Conservation (phyloP, 805 yeast species). For the Saccharomycopsis sp. region DNA sequence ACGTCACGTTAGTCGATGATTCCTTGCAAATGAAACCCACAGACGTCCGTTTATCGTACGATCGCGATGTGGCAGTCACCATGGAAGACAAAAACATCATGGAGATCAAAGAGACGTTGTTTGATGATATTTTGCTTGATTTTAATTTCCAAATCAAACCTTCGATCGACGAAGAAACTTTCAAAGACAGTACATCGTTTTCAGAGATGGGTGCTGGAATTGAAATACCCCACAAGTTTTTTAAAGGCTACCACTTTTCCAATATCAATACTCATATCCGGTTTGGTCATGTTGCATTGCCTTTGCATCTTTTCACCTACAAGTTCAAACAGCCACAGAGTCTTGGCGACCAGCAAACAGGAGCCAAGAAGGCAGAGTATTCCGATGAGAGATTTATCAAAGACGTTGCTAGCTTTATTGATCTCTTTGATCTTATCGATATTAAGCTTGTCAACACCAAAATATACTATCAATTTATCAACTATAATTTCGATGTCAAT, state of each 20-base stretch:
- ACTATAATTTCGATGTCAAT: background rate
- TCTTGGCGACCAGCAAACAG: background rate
- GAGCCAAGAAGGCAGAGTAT: background rate
- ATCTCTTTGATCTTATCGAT: conserved; percentile 5
- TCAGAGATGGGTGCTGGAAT: background rate
- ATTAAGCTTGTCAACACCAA: conserved; percentile 7
- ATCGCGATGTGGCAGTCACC: no score
- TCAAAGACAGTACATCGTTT: background rate
- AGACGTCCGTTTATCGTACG: no score
- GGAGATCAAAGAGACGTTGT: conserved; percentile 1
- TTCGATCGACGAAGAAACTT: background rate
- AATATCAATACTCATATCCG: background rate
- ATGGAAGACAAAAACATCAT: background rate
- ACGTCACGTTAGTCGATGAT: background rate
- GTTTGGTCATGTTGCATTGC: conserved; percentile 3
- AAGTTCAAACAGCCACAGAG: background rate
- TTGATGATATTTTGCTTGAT: background rate
- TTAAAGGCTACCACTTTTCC: background rate
- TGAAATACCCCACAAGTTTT: background rate
- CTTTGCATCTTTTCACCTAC: conserved; percentile 6
- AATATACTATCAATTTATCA: conserved; percentile 2
- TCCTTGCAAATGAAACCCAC: background rate
- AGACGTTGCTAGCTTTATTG: background rate
- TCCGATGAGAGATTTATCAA: background rate
- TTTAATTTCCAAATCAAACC: background rate